A percentile compares a stretch with the other conserved stretches of the same genome.
These are phyloP conservation scores for Arctium lappa DNA, from an alignment of 129 eudicot species.

Conservation along the genomic window DNA sequence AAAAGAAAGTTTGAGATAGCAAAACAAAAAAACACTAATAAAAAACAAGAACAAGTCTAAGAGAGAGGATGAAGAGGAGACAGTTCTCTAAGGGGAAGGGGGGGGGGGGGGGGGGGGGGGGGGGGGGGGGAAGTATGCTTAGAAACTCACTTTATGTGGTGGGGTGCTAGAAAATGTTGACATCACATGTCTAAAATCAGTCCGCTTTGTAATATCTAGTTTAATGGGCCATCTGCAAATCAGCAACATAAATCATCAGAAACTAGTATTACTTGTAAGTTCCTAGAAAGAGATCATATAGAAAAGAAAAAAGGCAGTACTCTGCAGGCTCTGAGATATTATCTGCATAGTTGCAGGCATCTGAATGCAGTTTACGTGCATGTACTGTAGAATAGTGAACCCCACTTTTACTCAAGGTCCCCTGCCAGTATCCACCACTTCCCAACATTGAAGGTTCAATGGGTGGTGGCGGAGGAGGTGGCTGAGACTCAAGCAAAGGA, in stretches of 20 bases:
- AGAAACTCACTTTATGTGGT: conserved; percentile 67
- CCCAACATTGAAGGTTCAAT: conserved; percentile 40
- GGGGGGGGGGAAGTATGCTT: background rate
- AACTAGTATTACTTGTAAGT: background rate
- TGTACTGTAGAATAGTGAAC: conserved; percentile 71
- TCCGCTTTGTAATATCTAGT: conserved; percentile 92
- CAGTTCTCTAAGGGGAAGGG: background rate
- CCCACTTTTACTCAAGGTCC: conserved; percentile 86
- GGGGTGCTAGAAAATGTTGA: conserved; percentile 84
- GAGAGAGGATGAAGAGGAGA: conserved; percentile 1
- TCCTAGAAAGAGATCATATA: background rate
- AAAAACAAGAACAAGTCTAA: conserved; percentile 2
- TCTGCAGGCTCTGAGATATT: conserved; percentile 82
- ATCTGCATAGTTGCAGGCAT: conserved; percentile 64
- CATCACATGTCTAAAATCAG: conserved; percentile 88
- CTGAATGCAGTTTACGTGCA: conserved; percentile 73
- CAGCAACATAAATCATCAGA: conserved; percentile 27
- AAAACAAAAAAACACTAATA: conserved; percentile 1
- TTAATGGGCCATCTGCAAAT: conserved; percentile 89
- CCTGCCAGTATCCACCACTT: conserved; percentile 66
- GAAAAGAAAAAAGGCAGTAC: conserved; percentile 38
- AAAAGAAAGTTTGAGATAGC: background rate
- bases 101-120: too few relatives aligned
- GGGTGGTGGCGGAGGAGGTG: conserved; percentile 63
- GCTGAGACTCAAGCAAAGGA: conserved; percentile 44